A percentile compares a stretch with the other conserved stretches of the same genome.
Evolutionary conservation across 805 yeast species (phyloP).

Genomic region (Candida ortonii): DNA sequence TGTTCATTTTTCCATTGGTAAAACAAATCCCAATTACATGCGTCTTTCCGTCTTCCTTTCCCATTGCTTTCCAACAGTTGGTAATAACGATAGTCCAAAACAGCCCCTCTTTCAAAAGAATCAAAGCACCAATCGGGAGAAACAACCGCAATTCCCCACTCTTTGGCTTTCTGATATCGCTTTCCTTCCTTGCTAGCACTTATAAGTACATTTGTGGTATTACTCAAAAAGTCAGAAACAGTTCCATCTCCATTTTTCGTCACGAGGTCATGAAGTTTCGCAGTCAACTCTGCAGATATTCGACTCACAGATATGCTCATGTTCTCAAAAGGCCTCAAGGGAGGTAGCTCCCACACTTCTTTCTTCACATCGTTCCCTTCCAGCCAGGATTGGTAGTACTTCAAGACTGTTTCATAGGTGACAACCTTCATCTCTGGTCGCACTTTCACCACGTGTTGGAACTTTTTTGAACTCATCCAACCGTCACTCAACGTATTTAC

Average conservation of each 20-base stretch:
- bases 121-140: constrained; percentile 53
- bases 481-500: constrained; percentile 22
- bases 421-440: constrained; percentile 60
- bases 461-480: constrained; percentile 49
- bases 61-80: constrained; percentile 24
- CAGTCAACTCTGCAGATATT: constrained; percentile 17
- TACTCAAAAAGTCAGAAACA: constrained; percentile 48
- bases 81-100: constrained; percentile 40
- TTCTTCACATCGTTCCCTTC: constrained; percentile 38
- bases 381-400: constrained; percentile 52
- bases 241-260: constrained; percentile 44
- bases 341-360: constrained; percentile 6
- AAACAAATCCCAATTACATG: constrained; percentile 39
- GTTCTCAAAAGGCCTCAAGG: constrained; percentile 42
- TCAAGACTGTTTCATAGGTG: constrained; percentile 42
- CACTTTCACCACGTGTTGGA: constrained; percentile 43
- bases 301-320: constrained; percentile 40
- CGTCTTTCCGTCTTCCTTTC: constrained; percentile 26
- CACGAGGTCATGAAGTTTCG: constrained; percentile 34
- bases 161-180: constrained; percentile 49
- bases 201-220: constrained; percentile 42
- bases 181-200: constrained; percentile 52
- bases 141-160: constrained; percentile 55
- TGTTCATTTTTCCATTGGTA: constrained; percentile 15
- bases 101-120: constrained; percentile 42